A percentile compares a stretch with the other conserved stretches of the same genome.
Evolutionary conservation across 805 yeast genomes (phyloP).

Genomic region (Saccharomyces mikatae): DNA sequence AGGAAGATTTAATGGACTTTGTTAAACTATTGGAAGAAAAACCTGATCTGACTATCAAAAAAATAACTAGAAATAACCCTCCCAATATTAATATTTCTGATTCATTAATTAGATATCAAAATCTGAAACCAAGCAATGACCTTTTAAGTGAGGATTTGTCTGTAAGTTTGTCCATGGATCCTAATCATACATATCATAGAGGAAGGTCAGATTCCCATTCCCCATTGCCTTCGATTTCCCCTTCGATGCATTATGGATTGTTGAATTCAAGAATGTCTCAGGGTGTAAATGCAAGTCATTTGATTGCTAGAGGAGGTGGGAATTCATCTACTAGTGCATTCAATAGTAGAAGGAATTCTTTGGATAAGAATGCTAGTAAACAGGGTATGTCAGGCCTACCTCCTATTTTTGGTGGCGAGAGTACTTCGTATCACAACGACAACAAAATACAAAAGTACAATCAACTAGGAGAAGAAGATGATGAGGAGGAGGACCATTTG

Average conservation of each 20-base stretch:
- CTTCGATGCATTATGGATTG: slow-evolving; percentile 22
- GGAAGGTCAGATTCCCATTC: slow-evolving; percentile 28
- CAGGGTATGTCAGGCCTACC: slow-evolving; percentile 1
- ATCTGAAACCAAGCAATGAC: slow-evolving; percentile 45
- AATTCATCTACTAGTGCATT: slow-evolving; percentile 2
- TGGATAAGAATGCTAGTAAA: slow-evolving; percentile 4
- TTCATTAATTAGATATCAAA: slow-evolving; percentile 44
- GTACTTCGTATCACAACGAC: background rate
- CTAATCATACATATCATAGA: slow-evolving; percentile 10
- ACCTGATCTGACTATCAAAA: slow-evolving; percentile 37
- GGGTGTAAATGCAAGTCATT: background rate
- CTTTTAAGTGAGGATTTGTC: slow-evolving; percentile 47
- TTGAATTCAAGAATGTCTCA: slow-evolving; percentile 28
- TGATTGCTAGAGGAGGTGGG: background rate
- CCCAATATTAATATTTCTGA: slow-evolving; percentile 31
- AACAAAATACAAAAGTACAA: background rate
- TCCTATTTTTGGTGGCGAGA: slow-evolving; percentile 6
- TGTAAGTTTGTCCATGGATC: slow-evolving; percentile 37
- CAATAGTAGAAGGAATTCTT: slow-evolving; percentile 11
- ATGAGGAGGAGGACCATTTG: slow-evolving; percentile 18
- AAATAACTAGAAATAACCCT: slow-evolving; percentile 6
- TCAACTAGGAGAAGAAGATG: slow-evolving; percentile 7
- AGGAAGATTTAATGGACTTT: slow-evolving; percentile 54
- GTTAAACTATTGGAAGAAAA: slow-evolving; percentile 63
- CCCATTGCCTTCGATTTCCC: slow-evolving; percentile 28